Conservation (phyloP, 306 rosid species). For the Quillaja saponaria region DNA sequence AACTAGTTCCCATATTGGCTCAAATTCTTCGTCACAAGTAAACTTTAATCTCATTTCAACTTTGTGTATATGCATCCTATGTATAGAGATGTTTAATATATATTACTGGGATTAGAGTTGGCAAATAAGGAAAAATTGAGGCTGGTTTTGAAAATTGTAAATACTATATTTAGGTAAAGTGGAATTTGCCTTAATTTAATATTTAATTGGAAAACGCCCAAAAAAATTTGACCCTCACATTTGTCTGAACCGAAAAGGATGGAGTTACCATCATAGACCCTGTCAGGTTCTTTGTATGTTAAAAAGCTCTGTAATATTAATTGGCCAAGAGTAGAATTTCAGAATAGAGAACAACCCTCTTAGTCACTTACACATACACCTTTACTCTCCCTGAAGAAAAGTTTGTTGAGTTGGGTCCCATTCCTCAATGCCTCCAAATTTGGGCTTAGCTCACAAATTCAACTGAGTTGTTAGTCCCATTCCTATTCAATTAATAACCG, state of each 20-base stretch:
- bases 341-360: neutral
- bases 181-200: too few relatives aligned
- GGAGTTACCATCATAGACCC: conserved; percentile 49
- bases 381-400: conserved; percentile 16
- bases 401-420: conserved; percentile 56
- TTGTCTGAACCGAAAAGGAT: conserved; percentile 52
- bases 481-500: conserved; percentile 2
- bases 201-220: conserved; percentile 36
- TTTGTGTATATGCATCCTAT: too few relatives aligned
- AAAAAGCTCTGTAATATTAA: conserved; percentile 25
- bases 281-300: conserved; percentile 70
- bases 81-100: too few relatives aligned
- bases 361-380: neutral
- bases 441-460: conserved; percentile 61
- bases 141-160: too few relatives aligned
- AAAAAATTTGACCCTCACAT: conserved; percentile 58
- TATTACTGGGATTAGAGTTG: too few relatives aligned
- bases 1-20: too few relatives aligned
- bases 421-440: conserved; percentile 45
- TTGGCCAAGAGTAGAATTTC: conserved; percentile 20
- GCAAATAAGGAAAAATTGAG: too few relatives aligned
- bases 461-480: conserved; percentile 58
- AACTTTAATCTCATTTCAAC: too few relatives aligned
- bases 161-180: too few relatives aligned
- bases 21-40: too few relatives aligned